These are phyloP conservation scores for Circinella umbellata DNA, from an alignment of 371 early-diverging fungal genomes.

Conservation along the genomic window DNA sequence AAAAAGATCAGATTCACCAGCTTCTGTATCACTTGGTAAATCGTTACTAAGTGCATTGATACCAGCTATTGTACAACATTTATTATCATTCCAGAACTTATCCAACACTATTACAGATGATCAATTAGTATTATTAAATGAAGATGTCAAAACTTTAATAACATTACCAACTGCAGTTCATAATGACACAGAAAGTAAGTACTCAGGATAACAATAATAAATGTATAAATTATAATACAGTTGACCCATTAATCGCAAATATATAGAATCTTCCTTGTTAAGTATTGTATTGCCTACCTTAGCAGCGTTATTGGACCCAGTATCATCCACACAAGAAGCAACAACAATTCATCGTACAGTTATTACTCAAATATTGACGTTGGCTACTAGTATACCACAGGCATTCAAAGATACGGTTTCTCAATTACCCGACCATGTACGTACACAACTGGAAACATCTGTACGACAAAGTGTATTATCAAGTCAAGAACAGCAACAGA, in stretches of 20 bases:
- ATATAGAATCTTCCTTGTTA: conserved; percentile 31
- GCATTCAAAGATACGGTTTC: conserved; percentile 46
- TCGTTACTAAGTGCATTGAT: conserved; percentile 31
- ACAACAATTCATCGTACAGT: conserved; percentile 36
- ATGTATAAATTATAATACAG: too few species aligned
- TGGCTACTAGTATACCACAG: conserved; percentile 42
- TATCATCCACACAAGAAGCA: conserved; percentile 24
- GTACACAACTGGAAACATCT: conserved; percentile 46
- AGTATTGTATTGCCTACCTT: conserved; percentile 46
- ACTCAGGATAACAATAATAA: not conserved
- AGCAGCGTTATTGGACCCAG: conserved; percentile 40
- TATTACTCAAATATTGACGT: conserved; percentile 36
- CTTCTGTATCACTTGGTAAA: conserved; percentile 36
- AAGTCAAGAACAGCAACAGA: conserved; percentile 43
- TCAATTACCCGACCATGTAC: conserved; percentile 30
- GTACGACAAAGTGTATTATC: conserved; percentile 51
- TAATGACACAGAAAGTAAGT: conserved; percentile 48
- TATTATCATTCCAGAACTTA: conserved; percentile 28
- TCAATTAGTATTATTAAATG: conserved; percentile 26
- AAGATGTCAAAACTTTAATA: conserved; percentile 52
- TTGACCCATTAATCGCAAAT: not conserved
- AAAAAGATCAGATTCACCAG: conserved; percentile 30
- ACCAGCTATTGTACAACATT: conserved; percentile 36
- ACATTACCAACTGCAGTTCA: conserved; percentile 28
- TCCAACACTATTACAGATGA: conserved; percentile 12